phyloP scores from a whole-genome alignment of 2,329 filamentous ascomycete genomes.

The Lachnellula subtilissima region DNA sequence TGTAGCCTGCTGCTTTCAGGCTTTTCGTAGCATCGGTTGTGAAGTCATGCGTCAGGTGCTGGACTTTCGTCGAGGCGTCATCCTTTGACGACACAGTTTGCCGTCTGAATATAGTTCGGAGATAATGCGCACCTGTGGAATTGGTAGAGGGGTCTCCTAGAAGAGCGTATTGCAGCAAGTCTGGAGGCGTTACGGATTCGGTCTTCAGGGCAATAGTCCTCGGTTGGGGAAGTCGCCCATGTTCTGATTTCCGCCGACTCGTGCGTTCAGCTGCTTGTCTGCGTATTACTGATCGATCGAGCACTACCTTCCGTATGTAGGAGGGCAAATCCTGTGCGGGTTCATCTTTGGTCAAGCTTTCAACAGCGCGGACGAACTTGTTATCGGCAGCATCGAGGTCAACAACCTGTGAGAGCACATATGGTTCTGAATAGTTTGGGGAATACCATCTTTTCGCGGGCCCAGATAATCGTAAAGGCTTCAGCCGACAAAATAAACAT shows the following conservation, averaged over 20 bases:
- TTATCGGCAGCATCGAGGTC: slow-evolving; percentile 49
- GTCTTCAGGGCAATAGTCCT: not conserved
- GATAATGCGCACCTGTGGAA: not conserved
- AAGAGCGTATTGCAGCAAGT: slow-evolving; percentile 21
- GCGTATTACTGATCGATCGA: not conserved
- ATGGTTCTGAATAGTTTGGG: slow-evolving; percentile 10
- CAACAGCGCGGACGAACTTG: slow-evolving; percentile 36
- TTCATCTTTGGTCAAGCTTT: slow-evolving; percentile 8
- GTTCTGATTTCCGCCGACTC: not conserved
- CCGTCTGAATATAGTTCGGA: slow-evolving; percentile 1
- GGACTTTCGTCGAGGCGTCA: slow-evolving; percentile 1
- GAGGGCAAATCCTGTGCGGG: not conserved
- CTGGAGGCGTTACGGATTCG: slow-evolving; percentile 9
- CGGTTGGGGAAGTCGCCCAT: not conserved
- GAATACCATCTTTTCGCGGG: slow-evolving; percentile 11
- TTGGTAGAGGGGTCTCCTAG: slow-evolving; percentile 13
- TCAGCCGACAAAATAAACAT: slow-evolving; percentile 13
- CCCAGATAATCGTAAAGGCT: not conserved
- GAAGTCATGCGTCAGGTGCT: slow-evolving; percentile 8
- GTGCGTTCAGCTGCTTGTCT: not conserved
- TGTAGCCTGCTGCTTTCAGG: slow-evolving; percentile 8
- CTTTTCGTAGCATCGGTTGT: not conserved
- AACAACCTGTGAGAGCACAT: slow-evolving; percentile 41
- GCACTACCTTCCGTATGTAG: not conserved
- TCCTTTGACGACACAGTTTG: slow-evolving; percentile 1